Evolutionary conservation across 148 eudicot species (phyloP), one percentile per base, ranked within the genome.

Genomic region (Rhododendron ferrugineum): DNA sequence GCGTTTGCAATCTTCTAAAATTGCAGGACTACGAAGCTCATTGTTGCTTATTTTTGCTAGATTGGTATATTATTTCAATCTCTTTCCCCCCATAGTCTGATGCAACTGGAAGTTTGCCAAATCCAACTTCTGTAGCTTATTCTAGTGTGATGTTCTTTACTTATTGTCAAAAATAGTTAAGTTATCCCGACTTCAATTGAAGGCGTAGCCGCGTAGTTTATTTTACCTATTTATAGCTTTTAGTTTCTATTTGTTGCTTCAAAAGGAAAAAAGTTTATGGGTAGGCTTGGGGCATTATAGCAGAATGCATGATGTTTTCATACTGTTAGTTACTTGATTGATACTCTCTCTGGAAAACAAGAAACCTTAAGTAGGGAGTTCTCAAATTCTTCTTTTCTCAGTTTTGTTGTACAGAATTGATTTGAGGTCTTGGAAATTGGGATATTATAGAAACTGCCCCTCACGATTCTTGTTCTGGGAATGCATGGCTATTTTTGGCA

Each of bases 1-100:
- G 88, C 98, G 99, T 47, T 90, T 95, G 98, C 93, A 91, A 81
- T 96, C 98, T 56, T 92, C 94, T 88, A 88, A 89, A 88, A 90
- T 91, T 83, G 87, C 94, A 49, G 95, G 93, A 83, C 91, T 96
- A 85, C 92, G 90, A 85, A 94, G 91, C 86, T 96, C 98, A 11
- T 90, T 96, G 94, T 85, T 96, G 52, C 90, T 94, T 84, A 94
- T 94, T 56, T 92, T 94, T 90, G 96, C 98, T 47, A 92, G 98
- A 92, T 72, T 97, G 96, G 98, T 97, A 90, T 60, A 84, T 22
- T 84, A 88, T 54, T 85, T 86, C 70, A 34, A 36, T 76, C 30
- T 60, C 34, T 83, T 78, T 37, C 42, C 37, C 6, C 74, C 20
- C 18, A 28, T 11, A 13, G 14, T 37, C 46, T 81, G 30, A 47